These are phyloP conservation scores for Amanita thiersii DNA, from an alignment of 768 basidiomycete genomes.

Conservation along the genomic window DNA sequence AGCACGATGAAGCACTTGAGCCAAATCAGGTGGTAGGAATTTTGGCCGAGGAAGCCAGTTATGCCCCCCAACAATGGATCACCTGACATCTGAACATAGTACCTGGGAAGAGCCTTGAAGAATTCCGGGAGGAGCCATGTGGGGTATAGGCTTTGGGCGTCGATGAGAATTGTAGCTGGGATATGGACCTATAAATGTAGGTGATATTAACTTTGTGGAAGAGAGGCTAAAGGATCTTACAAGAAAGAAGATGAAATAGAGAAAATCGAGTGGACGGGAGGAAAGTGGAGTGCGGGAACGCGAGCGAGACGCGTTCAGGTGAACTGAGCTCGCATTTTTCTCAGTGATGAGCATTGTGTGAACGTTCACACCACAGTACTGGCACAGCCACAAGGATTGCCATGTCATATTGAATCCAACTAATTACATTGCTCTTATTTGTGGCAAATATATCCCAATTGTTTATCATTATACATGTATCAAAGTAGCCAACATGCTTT, in stretches of 20 bases:
- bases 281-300: conserved; percentile 28
- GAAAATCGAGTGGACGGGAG: conserved; percentile 52
- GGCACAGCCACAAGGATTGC: neutral
- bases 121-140: conserved; percentile 36
- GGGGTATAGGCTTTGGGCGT: conserved; percentile 64
- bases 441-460: no score
- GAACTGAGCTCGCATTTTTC: conserved; percentile 12
- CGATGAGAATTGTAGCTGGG: conserved; percentile 59
- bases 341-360: conserved; percentile 16
- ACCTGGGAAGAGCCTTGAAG: conserved; percentile 33
- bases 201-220: neutral
- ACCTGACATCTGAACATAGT: conserved; percentile 49
- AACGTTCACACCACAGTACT: neutral
- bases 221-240: conserved; percentile 24
- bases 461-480: no score
- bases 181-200: conserved; percentile 42
- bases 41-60: conserved; percentile 31
- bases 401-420: neutral
- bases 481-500: no score
- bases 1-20: conserved; percentile 56
- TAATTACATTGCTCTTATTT: no score
- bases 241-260: conserved; percentile 68
- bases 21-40: conserved; percentile 39
- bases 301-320: conserved; percentile 7
- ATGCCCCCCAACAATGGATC: conserved; percentile 61